A percentile compares a stretch with the other conserved stretches of the same genome.
These are phyloP conservation scores for Cryptosporidium bovis DNA, from an alignment of 169 alveolate genomes.

Conservation along the genomic window DNA sequence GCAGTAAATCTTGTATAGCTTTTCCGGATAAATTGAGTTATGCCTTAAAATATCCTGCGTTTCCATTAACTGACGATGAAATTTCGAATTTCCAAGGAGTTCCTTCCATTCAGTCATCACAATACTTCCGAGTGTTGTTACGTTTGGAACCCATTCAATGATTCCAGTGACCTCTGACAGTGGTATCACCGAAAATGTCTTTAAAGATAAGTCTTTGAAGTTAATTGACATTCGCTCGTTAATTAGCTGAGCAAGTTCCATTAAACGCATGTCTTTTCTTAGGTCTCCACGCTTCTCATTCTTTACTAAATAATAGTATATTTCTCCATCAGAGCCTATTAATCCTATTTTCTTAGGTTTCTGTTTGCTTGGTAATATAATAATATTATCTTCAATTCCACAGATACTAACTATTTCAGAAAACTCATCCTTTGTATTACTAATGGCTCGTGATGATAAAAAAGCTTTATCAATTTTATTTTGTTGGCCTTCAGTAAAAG, in stretches of 20 bases:
- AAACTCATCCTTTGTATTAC: neutral
- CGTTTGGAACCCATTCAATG: conserved; percentile 94
- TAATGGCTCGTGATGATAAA: neutral
- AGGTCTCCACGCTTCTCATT: conserved; percentile 91
- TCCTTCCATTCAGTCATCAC: conserved; percentile 83
- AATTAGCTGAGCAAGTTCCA: conserved; percentile 85
- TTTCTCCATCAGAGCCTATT: conserved; percentile 90
- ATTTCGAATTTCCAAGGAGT: conserved; percentile 82
- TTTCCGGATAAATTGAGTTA: conserved; percentile 76
- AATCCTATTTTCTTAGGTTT: conserved; percentile 92
- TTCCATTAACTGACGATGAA: conserved; percentile 84
- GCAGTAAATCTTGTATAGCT: conserved; percentile 83
- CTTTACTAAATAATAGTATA: conserved; percentile 90
- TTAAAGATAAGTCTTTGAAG: conserved; percentile 64
- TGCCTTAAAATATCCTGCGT: conserved; percentile 86
- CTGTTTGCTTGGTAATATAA: conserved; percentile 90
- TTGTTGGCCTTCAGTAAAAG: neutral
- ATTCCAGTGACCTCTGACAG: conserved; percentile 92
- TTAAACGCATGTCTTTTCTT: conserved; percentile 92
- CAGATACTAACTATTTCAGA: conserved; percentile 46
- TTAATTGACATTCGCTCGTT: conserved; percentile 61
- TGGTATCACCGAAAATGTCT: conserved; percentile 88
- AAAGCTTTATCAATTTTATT: conserved; percentile 5
- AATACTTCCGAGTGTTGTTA: conserved; percentile 82
- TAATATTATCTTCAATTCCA: conserved; percentile 77